Evolutionary conservation across 2,329 filamentous ascomycete species (phyloP).

Genomic region (Cytospora schulzeri): DNA sequence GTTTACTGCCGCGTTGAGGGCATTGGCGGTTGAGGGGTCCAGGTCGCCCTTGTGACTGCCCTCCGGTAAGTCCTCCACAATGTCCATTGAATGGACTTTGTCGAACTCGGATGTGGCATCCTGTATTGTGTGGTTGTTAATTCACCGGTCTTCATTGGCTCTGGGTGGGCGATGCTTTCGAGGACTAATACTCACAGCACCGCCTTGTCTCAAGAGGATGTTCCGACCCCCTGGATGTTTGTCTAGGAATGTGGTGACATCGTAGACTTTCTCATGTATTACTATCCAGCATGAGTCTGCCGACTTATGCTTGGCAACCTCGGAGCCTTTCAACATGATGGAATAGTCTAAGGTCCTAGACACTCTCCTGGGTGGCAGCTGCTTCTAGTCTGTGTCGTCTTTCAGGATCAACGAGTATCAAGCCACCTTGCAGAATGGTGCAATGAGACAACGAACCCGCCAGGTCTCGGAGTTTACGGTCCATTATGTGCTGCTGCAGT

Average conservation of each 20-base stretch:
- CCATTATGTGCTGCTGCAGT: background rate
- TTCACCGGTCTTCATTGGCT: background rate
- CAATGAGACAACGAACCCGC: background rate
- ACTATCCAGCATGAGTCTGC: conserved; percentile 43
- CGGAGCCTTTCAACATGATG: conserved; percentile 34
- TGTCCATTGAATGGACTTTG: conserved; percentile 36
- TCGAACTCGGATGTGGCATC: conserved; percentile 38
- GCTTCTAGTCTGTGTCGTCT: background rate
- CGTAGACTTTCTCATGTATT: conserved; percentile 38
- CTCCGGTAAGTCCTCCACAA: conserved; percentile 36
- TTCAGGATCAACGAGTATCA: background rate
- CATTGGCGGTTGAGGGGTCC: conserved; percentile 31
- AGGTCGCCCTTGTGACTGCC: conserved; percentile 36
- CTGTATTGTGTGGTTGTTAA: conserved; percentile 27
- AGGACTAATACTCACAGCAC: conserved; percentile 32
- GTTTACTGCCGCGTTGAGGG: conserved; percentile 30
- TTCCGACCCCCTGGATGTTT: conserved; percentile 38
- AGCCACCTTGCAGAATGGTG: background rate
- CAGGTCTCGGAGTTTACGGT: background rate
- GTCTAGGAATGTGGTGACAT: conserved; percentile 41
- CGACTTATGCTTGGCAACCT: conserved; percentile 40
- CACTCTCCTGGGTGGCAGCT: background rate
- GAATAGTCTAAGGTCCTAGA: background rate
- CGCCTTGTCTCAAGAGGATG: conserved; percentile 36
- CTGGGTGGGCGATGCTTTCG: background rate